Conservation (phyloP, 1,139 yeast genomes). For the Blastobotrys arbuscula region DNA sequence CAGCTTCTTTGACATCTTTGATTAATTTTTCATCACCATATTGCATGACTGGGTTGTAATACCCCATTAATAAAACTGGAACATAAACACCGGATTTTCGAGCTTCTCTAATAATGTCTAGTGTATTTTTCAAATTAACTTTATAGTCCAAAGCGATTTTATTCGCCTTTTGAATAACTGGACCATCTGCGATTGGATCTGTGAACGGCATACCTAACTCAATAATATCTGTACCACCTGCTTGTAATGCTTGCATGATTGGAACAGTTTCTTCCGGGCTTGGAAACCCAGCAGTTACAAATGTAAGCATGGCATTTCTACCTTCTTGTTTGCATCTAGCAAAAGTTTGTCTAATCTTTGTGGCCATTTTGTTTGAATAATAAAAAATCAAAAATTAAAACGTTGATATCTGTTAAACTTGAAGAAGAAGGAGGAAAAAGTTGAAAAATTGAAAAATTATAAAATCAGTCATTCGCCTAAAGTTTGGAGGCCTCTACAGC, state of each 20-base stretch:
- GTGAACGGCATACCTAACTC: slow-evolving; percentile 96
- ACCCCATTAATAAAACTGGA: slow-evolving; percentile 93
- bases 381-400: no score
- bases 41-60: slow-evolving; percentile 86
- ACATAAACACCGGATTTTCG: slow-evolving; percentile 77
- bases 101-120: slow-evolving; percentile 69
- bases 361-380: slow-evolving; percentile 9
- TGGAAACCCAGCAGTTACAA: slow-evolving; percentile 94
- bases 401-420: no score
- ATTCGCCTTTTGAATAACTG: slow-evolving; percentile 88
- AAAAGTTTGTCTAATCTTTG: slow-evolving; percentile 14
- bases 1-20: slow-evolving; percentile 71
- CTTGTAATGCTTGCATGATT: slow-evolving; percentile 79
- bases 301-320: slow-evolving; percentile 85
- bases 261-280: slow-evolving; percentile 82
- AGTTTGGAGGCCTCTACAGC: no score
- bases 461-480: no score
- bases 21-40: slow-evolving; percentile 86
- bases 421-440: no score
- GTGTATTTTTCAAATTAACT: slow-evolving; percentile 59
- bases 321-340: slow-evolving; percentile 14
- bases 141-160: slow-evolving; percentile 69
- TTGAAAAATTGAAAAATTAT: no score
- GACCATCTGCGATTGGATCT: slow-evolving; percentile 99
- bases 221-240: slow-evolving; percentile 91